These are phyloP conservation scores for Lentinula sp. DNA, from an alignment of 768 basidiomycete genomes.

Conservation along the genomic window DNA sequence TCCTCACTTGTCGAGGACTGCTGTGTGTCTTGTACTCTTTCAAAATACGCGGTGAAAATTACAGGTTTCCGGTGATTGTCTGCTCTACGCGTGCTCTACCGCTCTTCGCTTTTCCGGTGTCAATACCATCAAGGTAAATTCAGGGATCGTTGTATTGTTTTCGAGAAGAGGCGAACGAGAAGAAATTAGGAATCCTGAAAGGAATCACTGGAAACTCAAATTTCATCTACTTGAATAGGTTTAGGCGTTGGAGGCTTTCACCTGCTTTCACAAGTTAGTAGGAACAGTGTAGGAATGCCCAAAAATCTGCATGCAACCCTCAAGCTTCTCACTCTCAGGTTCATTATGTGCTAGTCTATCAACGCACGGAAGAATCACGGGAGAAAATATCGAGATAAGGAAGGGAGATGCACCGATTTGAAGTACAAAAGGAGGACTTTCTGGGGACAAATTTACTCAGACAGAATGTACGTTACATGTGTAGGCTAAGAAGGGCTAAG, in stretches of 20 bases:
- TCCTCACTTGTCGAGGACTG: no score
- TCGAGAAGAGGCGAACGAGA: no score
- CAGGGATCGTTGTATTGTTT: background rate
- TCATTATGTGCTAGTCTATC: background rate
- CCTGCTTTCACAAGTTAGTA: no score
- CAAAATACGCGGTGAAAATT: background rate
- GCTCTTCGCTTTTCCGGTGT: background rate
- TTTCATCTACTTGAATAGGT: background rate
- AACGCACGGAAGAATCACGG: background rate
- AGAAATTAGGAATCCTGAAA: background rate
- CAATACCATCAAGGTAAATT: background rate
- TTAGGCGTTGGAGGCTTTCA: background rate
- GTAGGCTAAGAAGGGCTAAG: no score
- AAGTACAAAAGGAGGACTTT: background rate
- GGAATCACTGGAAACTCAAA: background rate
- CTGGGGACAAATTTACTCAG: background rate
- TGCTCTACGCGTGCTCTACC: background rate
- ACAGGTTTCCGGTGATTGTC: background rate
- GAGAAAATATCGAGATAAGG: background rate
- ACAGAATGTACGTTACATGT: background rate
- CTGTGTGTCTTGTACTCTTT: no score
- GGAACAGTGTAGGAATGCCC: background rate
- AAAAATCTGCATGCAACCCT: background rate
- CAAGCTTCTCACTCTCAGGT: background rate
- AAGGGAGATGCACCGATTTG: background rate